Evolutionary conservation across 306 rosid genomes (phyloP).

Genomic region (Sechiopsis laciniata): DNA sequence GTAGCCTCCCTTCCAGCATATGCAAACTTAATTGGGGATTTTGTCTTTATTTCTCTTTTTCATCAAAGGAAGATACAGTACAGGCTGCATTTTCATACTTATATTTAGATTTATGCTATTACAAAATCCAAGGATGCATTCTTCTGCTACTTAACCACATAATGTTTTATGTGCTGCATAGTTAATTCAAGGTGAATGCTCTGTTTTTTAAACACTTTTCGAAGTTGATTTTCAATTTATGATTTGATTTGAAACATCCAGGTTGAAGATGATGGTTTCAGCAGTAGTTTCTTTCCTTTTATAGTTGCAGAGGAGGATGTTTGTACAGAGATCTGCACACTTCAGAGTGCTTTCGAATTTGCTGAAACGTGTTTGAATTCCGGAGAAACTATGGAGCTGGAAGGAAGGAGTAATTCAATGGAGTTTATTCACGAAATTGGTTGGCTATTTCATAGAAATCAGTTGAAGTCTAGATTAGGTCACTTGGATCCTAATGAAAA

Average conservation of each 20-base stretch:
- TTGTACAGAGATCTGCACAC: constrained; percentile 69
- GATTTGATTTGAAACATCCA: constrained; percentile 24
- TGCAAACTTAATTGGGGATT: background rate
- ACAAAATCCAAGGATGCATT: background rate
- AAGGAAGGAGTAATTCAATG: constrained; percentile 62
- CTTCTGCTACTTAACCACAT: too few relatives aligned
- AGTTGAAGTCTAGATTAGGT: constrained; percentile 50
- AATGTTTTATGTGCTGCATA: too few relatives aligned
- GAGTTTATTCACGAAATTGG: constrained; percentile 85
- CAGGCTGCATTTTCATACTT: background rate
- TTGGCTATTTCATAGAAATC: constrained; percentile 85
- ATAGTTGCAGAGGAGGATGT: constrained; percentile 81
- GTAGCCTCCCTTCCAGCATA: background rate
- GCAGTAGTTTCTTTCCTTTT: constrained; percentile 82
- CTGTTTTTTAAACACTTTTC: too few relatives aligned
- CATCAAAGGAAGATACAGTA: background rate
- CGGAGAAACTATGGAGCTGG: constrained; percentile 32
- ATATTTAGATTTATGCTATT: background rate
- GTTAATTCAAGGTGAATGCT: too few relatives aligned
- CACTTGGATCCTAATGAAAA: constrained; percentile 47
- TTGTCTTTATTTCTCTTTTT: background rate
- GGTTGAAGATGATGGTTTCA: constrained; percentile 87
- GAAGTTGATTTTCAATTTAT: too few relatives aligned
- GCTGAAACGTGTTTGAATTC: constrained; percentile 29
- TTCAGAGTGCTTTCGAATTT: constrained; percentile 56